Percentiles rank a stretch among this genome's conserved stretches.
phyloP scores from a whole-genome alignment of 805 yeast genomes.

The Myxozyma kluyveri region DNA sequence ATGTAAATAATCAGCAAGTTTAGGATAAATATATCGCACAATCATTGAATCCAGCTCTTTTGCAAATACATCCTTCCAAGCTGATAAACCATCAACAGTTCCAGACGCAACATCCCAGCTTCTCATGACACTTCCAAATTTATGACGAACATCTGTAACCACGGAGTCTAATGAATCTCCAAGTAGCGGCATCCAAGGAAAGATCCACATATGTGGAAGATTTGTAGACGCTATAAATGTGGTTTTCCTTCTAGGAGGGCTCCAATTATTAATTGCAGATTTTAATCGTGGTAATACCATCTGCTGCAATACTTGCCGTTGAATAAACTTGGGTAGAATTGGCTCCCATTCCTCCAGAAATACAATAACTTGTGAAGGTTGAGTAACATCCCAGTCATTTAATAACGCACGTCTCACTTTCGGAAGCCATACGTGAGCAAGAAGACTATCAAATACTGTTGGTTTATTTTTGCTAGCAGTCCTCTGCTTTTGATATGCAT shows the following conservation, averaged over 20 bases:
- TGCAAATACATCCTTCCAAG: constrained; percentile 41
- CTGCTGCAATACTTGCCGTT: constrained; percentile 36
- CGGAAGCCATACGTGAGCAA: constrained; percentile 42
- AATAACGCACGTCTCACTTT: constrained; percentile 36
- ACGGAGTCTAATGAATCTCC: constrained; percentile 25
- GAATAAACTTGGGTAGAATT: constrained; percentile 37
- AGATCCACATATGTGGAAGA: constrained; percentile 39
- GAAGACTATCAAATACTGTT: constrained; percentile 39
- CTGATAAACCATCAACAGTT: constrained; percentile 31
- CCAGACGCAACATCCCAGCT: constrained; percentile 30
- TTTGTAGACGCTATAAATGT: neutral
- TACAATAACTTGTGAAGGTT: constrained; percentile 44
- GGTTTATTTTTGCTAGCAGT: constrained; percentile 21
- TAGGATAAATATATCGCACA: constrained; percentile 31
- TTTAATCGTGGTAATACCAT: constrained; percentile 44
- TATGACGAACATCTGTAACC: constrained; percentile 31
- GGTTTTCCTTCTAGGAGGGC: constrained; percentile 19
- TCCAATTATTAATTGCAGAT: constrained; percentile 42
- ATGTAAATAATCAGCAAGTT: constrained; percentile 19
- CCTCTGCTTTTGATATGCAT: constrained; percentile 1
- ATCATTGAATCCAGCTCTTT: constrained; percentile 31
- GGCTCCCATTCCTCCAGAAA: constrained; percentile 46
- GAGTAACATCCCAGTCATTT: constrained; percentile 41
- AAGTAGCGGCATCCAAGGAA: constrained; percentile 43
- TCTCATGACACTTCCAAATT: constrained; percentile 30